Percentiles rank a stretch among this genome's conserved stretches.
phyloP scores from a whole-genome alignment of 768 basidiomycete species.

The Amanita rimosa region DNA sequence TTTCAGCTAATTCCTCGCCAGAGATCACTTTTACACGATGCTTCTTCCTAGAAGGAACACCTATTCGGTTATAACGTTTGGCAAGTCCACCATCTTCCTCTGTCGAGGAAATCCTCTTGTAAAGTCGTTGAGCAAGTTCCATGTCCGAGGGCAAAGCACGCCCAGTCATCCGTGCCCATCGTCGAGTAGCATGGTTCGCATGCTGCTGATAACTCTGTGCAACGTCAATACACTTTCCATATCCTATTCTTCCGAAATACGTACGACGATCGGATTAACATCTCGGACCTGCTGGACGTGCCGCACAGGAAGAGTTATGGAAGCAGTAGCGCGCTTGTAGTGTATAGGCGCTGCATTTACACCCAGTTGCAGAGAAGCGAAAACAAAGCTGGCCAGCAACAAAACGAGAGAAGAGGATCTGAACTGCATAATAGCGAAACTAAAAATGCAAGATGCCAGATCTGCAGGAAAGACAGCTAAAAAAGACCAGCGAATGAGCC shows the following conservation, averaged over 20 bases:
- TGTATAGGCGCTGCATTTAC: slow-evolving; percentile 32
- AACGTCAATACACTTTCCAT: background rate
- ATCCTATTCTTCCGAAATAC: slow-evolving; percentile 8
- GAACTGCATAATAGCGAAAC: slow-evolving; percentile 39
- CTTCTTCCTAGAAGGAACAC: slow-evolving; percentile 11
- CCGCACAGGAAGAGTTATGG: slow-evolving; percentile 32
- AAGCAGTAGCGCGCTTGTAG: slow-evolving; percentile 13
- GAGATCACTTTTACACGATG: background rate
- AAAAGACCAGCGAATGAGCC: slow-evolving; percentile 16
- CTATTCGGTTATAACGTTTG: slow-evolving; percentile 25
- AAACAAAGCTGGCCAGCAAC: slow-evolving; percentile 41
- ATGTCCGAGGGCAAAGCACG: slow-evolving; percentile 36
- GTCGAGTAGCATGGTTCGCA: slow-evolving; percentile 52
- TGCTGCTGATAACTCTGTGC: slow-evolving; percentile 56
- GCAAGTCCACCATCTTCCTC: slow-evolving; percentile 21
- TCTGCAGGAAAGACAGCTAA: slow-evolving; percentile 5
- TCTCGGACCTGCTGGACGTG: slow-evolving; percentile 20
- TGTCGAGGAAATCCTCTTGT: slow-evolving; percentile 34
- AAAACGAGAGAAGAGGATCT: slow-evolving; percentile 34
- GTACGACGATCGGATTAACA: slow-evolving; percentile 24
- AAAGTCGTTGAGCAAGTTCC: slow-evolving; percentile 33
- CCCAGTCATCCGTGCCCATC: slow-evolving; percentile 61
- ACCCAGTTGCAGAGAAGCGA: slow-evolving; percentile 25
- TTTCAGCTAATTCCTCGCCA: background rate
- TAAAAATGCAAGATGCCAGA: slow-evolving; percentile 6